phyloP scores from a whole-genome alignment of 108 stramenopile genomes.

The Nitzschia sp. region DNA sequence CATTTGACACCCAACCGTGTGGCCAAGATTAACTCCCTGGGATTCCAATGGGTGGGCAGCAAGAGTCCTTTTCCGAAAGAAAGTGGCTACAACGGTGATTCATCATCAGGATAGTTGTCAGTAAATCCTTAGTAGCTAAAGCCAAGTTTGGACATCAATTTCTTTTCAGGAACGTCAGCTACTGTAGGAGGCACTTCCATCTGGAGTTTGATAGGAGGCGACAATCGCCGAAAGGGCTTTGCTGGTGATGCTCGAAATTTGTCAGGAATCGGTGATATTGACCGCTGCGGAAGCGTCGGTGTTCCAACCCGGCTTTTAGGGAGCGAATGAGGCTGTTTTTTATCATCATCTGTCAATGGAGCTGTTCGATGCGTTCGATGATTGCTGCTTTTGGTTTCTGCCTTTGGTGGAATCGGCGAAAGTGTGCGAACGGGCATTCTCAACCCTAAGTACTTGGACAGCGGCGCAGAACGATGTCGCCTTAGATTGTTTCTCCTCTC shows the following conservation, averaged over 20 bases:
- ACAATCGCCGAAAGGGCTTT: neutral
- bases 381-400: neutral
- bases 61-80: neutral
- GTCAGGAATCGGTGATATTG: too few species aligned
- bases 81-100: neutral
- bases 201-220: neutral
- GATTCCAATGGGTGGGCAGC: slow-evolving; percentile 24
- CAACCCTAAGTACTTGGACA: neutral
- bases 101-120: too few species aligned
- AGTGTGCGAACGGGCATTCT: neutral
- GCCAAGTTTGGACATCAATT: too few species aligned
- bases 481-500: neutral
- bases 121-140: too few species aligned
- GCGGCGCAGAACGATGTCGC: neutral
- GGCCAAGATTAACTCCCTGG: slow-evolving; percentile 25
- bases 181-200: neutral
- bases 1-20: slow-evolving; percentile 27
- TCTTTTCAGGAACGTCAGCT: too few species aligned
- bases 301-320: too few species aligned
- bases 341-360: neutral
- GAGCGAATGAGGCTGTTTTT: neutral
- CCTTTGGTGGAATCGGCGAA: neutral
- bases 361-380: too few species aligned
- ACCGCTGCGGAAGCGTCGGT: too few species aligned
- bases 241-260: neutral